phyloP scores from a whole-genome alignment of 2,329 filamentous ascomycete species.

The Hymenotorrendiella dingleyae region DNA sequence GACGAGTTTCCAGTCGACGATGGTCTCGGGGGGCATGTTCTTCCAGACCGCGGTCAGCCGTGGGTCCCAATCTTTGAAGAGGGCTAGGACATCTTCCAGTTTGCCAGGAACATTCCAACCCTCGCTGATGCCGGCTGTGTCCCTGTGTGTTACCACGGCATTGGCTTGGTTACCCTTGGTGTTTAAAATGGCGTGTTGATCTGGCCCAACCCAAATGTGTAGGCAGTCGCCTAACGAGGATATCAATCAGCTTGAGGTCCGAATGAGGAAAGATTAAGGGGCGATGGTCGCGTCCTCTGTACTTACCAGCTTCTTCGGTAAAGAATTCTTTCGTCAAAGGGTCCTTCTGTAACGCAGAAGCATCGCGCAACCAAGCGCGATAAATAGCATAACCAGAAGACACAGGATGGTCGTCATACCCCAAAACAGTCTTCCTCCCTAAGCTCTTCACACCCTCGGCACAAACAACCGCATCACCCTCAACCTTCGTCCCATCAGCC shows the following conservation, averaged over 20 bases:
- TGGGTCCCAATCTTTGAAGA: conserved; percentile 21
- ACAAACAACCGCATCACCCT: conserved; percentile 46
- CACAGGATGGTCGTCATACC: conserved; percentile 44
- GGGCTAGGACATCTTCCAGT: conserved; percentile 19
- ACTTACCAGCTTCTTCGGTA: no score
- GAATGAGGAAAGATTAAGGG: conserved; percentile 15
- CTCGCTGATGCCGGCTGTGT: conserved; percentile 39
- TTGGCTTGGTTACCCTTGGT: conserved; percentile 47
- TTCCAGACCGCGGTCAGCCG: conserved; percentile 17
- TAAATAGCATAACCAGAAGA: conserved; percentile 48
- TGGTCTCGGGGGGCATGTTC: conserved; percentile 11
- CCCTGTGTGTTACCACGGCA: conserved; percentile 48
- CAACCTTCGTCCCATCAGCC: conserved; percentile 35
- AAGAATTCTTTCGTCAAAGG: conserved; percentile 30
- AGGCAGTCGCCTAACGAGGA: conserved; percentile 18
- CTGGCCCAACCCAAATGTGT: conserved; percentile 30
- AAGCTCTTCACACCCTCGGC: conserved; percentile 50
- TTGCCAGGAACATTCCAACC: conserved; percentile 33
- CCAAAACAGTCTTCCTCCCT: conserved; percentile 44
- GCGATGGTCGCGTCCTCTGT: conserved; percentile 33
- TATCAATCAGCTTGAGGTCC: no score
- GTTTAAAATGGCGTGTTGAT: conserved; percentile 46
- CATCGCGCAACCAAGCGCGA: conserved; percentile 41
- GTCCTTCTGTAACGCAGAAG: neutral
- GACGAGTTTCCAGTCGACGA: conserved; percentile 30